Evolutionary conservation across 108 stramenopile species (phyloP).

Genomic region (Fistulifera solaris): DNA sequence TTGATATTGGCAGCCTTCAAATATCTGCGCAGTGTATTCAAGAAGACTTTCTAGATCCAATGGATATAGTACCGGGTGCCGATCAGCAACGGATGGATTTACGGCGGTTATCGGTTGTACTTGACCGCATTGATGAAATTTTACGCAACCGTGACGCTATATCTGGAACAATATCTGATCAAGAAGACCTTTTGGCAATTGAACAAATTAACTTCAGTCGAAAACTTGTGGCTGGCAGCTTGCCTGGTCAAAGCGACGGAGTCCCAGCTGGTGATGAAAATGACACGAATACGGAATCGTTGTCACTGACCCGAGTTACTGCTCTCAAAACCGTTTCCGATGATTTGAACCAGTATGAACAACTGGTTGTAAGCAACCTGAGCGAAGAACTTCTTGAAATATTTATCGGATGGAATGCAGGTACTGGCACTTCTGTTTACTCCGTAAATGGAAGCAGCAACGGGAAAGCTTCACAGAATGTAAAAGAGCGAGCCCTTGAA

Average conservation of each 20-base stretch:
- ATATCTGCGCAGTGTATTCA: constrained; percentile 22
- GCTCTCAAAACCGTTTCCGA: constrained; percentile 52
- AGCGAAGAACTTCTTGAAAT: constrained; percentile 73
- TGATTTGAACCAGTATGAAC: constrained; percentile 73
- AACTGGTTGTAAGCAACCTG: constrained; percentile 64
- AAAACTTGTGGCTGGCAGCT: constrained; percentile 28
- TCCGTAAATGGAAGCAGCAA: constrained; percentile 3
- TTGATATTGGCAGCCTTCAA: constrained; percentile 52
- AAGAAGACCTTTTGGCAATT: constrained; percentile 65
- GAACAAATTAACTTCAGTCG: constrained; percentile 68
- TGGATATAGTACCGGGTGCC: constrained; percentile 42
- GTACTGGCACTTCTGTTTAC: constrained; percentile 7
- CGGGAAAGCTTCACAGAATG: background rate
- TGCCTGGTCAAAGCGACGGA: background rate
- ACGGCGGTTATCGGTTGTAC: constrained; percentile 33
- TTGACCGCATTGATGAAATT: constrained; percentile 67
- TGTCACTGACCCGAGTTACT: constrained; percentile 28
- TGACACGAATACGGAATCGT: constrained; percentile 8
- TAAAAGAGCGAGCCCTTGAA: constrained; percentile 22
- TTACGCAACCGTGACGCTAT: constrained; percentile 53
- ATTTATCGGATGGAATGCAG: constrained; percentile 65
- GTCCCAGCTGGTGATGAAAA: constrained; percentile 1
- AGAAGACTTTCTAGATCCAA: constrained; percentile 39
- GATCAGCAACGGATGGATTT: constrained; percentile 47
- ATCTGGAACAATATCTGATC: constrained; percentile 53